Evolutionary conservation across 768 basidiomycete species (phyloP).

Genomic region (Sporobolomyces roseus): DNA sequence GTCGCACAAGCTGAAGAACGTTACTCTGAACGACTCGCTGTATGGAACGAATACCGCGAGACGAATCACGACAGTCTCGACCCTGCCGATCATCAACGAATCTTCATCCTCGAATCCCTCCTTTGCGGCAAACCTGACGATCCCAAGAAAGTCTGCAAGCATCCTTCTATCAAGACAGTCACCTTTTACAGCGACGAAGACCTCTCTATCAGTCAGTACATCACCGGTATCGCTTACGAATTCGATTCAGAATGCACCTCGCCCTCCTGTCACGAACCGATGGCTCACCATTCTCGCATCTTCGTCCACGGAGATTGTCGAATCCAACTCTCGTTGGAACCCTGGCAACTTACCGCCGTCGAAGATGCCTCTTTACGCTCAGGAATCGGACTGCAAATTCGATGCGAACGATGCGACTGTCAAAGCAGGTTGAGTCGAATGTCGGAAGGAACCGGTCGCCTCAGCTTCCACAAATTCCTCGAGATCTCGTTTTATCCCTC

Average conservation of each 20-base stretch:
- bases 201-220: conserved; percentile 79
- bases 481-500: conserved; percentile 89
- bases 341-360: conserved; percentile 51
- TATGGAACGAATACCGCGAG: conserved; percentile 35
- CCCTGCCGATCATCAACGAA: conserved; percentile 87
- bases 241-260: conserved; percentile 60
- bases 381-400: conserved; percentile 87
- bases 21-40: conserved; percentile 35
- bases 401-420: conserved; percentile 57
- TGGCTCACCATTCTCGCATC: conserved; percentile 79
- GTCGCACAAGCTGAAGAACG: conserved; percentile 38
- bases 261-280: conserved; percentile 76
- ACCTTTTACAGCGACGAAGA: conserved; percentile 79
- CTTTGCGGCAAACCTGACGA: conserved; percentile 64
- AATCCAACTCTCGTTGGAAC: conserved; percentile 79
- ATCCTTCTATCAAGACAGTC: conserved; percentile 65
- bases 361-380: conserved; percentile 53
- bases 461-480: conserved; percentile 93
- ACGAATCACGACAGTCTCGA: conserved; percentile 59
- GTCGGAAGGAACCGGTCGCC: conserved; percentile 80
- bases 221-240: conserved; percentile 56
- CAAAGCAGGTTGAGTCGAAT: conserved; percentile 78
- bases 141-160: conserved; percentile 49
- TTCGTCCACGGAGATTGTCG: conserved; percentile 83
- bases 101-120: conserved; percentile 72